Evolutionary conservation across 495 filamentous ascomycete species (phyloP), one percentile per base, ranked within the genome.

Genomic region (Aspergillus cristatus): DNA sequence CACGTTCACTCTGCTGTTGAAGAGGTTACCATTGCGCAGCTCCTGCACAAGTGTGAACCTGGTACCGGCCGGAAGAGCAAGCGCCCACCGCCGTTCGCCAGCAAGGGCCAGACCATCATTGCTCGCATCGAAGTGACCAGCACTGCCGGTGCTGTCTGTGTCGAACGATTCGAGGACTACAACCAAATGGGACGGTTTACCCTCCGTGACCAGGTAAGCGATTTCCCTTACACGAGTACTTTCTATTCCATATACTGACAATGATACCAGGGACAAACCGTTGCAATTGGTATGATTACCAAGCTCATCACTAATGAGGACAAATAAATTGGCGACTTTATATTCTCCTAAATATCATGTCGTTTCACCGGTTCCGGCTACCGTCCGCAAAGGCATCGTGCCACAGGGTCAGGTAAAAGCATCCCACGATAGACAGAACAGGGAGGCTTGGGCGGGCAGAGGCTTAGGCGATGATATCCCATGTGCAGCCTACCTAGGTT

Each of bases 21-120:
- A 66, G 91, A 99, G 57, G 82, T 97, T 26, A 95, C 87, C 0
- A 86, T 99, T 50, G 70, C 75, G 0, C 72, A 78, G 7, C 71
- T 99, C 30, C 68, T 99, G 34, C 90, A 99, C 62, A 96, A 93
- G 65, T 69, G 94, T 24, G 88, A 99, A 62, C 95, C 95, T 58
- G 91, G 93, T 18, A 97, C 93, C n/a, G 77, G 77, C 46, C 72
- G 91, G 38, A 91, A 86, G 74, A 89, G 82, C 71, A 97, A 93
- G 76, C 73, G 80, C 29, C 80, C 90, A 8, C 91, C 93, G 6
- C 78, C 88, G 0, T 95, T 96, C 55, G 91, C 88, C 28, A 89
- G 78, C 63, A 94, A 71, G 67, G 93, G 91, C 20, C 81, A 88
- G 63, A 87, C 77, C 50, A 91, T 99, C 54, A 96, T 97, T 63